phyloP scores from a whole-genome alignment of 1,284 basidiomycete genomes.

The Cutaneotrichosporon mucoides region DNA sequence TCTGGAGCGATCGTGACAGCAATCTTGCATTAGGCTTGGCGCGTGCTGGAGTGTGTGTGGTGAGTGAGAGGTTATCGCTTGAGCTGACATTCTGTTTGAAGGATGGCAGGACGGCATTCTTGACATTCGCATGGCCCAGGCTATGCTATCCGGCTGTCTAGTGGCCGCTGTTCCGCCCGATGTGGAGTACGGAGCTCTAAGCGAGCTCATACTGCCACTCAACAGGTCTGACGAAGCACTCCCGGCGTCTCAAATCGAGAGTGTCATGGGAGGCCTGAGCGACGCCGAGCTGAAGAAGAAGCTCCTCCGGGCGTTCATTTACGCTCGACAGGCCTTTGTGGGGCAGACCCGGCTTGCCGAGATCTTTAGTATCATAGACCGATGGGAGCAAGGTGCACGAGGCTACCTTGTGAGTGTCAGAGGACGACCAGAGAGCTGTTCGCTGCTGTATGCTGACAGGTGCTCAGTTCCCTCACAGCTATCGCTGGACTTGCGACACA shows the following conservation, averaged over 20 bases:
- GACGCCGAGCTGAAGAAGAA: not conserved
- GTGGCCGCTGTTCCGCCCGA: slow-evolving; percentile 33
- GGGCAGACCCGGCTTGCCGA: not conserved
- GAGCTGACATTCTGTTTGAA: slow-evolving; percentile 31
- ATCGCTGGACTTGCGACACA: too few relatives aligned
- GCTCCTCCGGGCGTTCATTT: slow-evolving; percentile 2
- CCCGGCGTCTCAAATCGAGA: not conserved
- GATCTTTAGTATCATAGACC: not conserved
- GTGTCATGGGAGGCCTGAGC: not conserved
- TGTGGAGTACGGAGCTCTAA: slow-evolving; percentile 24
- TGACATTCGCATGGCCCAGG: slow-evolving; percentile 30
- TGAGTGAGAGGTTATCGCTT: slow-evolving; percentile 9
- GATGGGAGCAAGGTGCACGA: not conserved
- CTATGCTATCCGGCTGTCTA: slow-evolving; percentile 39
- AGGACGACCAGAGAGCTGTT: too few relatives aligned
- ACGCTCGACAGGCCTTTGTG: slow-evolving; percentile 3
- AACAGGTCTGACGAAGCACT: not conserved
- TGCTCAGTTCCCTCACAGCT: too few relatives aligned
- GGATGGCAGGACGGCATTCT: slow-evolving; percentile 29
- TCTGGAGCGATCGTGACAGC: slow-evolving; percentile 25
- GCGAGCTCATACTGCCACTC: slow-evolving; percentile 4
- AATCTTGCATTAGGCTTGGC: slow-evolving; percentile 21
- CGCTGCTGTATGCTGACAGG: too few relatives aligned
- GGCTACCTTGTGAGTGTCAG: slow-evolving; percentile 8
- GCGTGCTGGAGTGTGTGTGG: slow-evolving; percentile 32